Evolutionary conservation across 1,284 basidiomycete genomes (phyloP), one percentile per base, ranked within the genome.

Genomic region (Cryptococcus sp.): DNA sequence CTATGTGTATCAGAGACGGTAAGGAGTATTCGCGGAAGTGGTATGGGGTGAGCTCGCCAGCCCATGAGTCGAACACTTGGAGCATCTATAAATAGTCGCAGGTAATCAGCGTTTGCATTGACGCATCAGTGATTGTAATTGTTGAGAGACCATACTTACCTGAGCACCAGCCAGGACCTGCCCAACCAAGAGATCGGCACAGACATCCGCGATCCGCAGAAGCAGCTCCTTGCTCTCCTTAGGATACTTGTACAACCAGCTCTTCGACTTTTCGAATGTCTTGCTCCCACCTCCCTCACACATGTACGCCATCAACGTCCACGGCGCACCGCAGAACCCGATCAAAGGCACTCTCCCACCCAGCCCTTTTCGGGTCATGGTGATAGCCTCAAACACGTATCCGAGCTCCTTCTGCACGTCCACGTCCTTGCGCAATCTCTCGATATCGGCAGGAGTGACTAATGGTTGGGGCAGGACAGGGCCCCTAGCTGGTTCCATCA

Each of bases 291-390:
- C 93, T 16, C 93, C 94, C 77, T 96, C 93, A 68, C 94, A 85
- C 94, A 97, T 98, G 79, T 97, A 97, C 45, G 88, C 86, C 81
- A 98, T 93, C 54, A 97, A 83, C 19, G 94, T 97, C 94, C 94
- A 97, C 1, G 93, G 94, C 0, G 92, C 92, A 50, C 94, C 93
- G 71, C 87, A 91, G 80, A 98, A 98, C 5, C 93, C 93, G 69
- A 98, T 94, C 61, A 98, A 82, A 17, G 93, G 93, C 10, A 96
- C 93, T 71, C 90, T 85, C 25, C 93, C 93, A 1, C 85, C 83
- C 53, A 97, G 82, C 41, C 83, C 87, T 57, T 84, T 83, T 61
- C 93, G 84, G 5, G 93, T 93, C 69, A 86, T 74, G 7, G 88
- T 91, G 78, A 98, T 87, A 40, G 94, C 93, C 48, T 90, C 86